Conservation (phyloP, 1,139 yeast species). For the Candida gigantensis region DNA sequence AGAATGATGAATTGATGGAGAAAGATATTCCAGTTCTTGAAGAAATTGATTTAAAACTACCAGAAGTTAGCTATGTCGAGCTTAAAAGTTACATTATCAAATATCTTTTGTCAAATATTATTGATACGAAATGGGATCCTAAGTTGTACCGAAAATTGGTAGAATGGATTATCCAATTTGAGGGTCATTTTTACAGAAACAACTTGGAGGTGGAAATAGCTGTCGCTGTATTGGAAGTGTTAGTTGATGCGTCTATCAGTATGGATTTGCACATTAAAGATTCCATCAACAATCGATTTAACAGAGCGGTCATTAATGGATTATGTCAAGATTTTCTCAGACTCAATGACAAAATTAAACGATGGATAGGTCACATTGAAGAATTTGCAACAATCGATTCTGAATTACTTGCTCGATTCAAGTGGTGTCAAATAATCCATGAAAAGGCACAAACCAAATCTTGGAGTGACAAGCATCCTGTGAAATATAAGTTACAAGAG, state of each 20-base stretch:
- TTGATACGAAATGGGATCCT: conserved; percentile 29
- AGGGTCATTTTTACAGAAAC: conserved; percentile 18
- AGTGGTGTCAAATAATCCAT: conserved; percentile 37
- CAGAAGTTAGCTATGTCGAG: conserved; percentile 45
- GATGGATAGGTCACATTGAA: conserved; percentile 35
- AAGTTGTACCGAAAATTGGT: conserved; percentile 24
- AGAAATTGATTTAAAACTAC: conserved; percentile 10
- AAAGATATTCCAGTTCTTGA: conserved; percentile 2
- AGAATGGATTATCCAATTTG: conserved; percentile 40
- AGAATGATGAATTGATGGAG: conserved; percentile 14
- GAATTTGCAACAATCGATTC: conserved; percentile 4
- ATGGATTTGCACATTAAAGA: conserved; percentile 30
- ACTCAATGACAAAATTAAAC: conserved; percentile 35
- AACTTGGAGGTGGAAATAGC: conserved; percentile 11
- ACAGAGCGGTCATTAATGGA: conserved; percentile 22
- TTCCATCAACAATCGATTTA: conserved; percentile 17
- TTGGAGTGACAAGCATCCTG: conserved; percentile 32
- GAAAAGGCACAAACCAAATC: conserved; percentile 33
- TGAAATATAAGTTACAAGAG: conserved; percentile 26
- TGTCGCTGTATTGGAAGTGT: conserved; percentile 52
- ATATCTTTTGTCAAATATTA: conserved; percentile 30
- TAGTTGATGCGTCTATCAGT: conserved; percentile 51
- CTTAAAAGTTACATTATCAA: conserved; percentile 46
- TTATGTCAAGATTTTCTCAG: conserved; percentile 39
- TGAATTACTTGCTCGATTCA: conserved; percentile 22